Evolutionary conservation across 768 basidiomycete genomes (phyloP).

Genomic region (Pleurotus salmoneostramineus): DNA sequence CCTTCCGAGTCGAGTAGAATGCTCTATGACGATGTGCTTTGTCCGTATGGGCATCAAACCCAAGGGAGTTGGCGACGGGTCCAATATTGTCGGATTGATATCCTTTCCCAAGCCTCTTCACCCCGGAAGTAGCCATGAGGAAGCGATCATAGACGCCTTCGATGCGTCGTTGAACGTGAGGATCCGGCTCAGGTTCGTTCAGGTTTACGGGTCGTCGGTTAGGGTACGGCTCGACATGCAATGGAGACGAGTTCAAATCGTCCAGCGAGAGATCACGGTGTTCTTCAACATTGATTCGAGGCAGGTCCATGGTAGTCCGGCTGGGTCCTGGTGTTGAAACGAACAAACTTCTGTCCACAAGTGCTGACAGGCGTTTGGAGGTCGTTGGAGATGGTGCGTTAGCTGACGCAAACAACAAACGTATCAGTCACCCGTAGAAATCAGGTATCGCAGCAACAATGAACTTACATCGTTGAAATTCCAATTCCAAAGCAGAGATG

Average conservation of each 20-base stretch:
- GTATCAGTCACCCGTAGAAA: not conserved
- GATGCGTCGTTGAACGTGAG: conserved; percentile 54
- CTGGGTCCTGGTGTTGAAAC: conserved; percentile 48
- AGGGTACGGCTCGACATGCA: conserved; percentile 64
- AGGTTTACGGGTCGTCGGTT: conserved; percentile 34
- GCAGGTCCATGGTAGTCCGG: conserved; percentile 31
- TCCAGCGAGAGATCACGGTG: conserved; percentile 35
- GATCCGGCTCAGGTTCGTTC: conserved; percentile 36
- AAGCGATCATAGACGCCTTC: conserved; percentile 82
- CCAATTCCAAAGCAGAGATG: conserved; percentile 58
- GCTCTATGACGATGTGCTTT: conserved; percentile 35
- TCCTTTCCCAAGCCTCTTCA: conserved; percentile 76
- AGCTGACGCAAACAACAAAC: conserved; percentile 6
- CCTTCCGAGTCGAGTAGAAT: conserved; percentile 45
- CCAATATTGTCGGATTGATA: conserved; percentile 69
- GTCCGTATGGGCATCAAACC: conserved; percentile 15
- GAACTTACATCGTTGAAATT: conserved; percentile 56
- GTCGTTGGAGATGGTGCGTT: conserved; percentile 35
- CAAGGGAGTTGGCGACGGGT: conserved; percentile 32
- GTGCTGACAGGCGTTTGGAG: conserved; percentile 58
- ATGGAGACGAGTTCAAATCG: conserved; percentile 58
- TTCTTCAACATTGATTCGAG: conserved; percentile 21
- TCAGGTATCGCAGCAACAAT: not conserved
- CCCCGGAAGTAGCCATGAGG: conserved; percentile 77
- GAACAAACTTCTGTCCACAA: conserved; percentile 68